phyloP scores from a whole-genome alignment of 768 basidiomycete genomes.

The Atractiella rhizophila region DNA sequence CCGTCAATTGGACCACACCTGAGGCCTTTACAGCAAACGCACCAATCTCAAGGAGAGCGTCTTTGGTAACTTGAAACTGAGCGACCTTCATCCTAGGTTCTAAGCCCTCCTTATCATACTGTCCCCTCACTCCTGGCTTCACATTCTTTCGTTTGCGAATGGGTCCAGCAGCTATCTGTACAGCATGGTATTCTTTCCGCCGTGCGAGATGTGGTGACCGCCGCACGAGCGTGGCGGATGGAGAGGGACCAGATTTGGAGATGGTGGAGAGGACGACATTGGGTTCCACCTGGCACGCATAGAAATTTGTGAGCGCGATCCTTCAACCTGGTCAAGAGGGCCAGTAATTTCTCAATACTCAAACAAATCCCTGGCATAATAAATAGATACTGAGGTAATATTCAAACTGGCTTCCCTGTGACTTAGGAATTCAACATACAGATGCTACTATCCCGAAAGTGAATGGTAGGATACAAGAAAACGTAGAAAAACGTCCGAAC shows the following conservation, averaged over 20 bases:
- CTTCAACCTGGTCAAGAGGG: too few relatives aligned
- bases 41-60: background rate
- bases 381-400: too few relatives aligned
- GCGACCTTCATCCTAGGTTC: slow-evolving; percentile 35
- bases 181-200: slow-evolving; percentile 25
- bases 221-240: slow-evolving; percentile 2
- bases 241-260: slow-evolving; percentile 16
- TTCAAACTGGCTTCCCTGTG: too few relatives aligned
- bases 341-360: too few relatives aligned
- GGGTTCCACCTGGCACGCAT: slow-evolving; percentile 19
- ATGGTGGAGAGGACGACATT: slow-evolving; percentile 22
- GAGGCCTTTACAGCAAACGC: too few relatives aligned
- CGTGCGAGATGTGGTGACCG: too few relatives aligned
- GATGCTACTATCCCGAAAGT: too few relatives aligned
- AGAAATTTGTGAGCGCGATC: background rate
- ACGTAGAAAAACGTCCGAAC: too few relatives aligned
- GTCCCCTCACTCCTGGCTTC: slow-evolving; percentile 68
- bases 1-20: too few relatives aligned
- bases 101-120: slow-evolving; percentile 65
- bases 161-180: slow-evolving; percentile 87
- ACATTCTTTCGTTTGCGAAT: slow-evolving; percentile 64
- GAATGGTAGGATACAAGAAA: too few relatives aligned
- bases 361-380: too few relatives aligned
- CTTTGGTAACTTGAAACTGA: background rate
- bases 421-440: too few relatives aligned